These are phyloP conservation scores for Chytriomyces sp. DNA, from an alignment of 192 early-diverging fungal genomes.

Conservation along the genomic window DNA sequence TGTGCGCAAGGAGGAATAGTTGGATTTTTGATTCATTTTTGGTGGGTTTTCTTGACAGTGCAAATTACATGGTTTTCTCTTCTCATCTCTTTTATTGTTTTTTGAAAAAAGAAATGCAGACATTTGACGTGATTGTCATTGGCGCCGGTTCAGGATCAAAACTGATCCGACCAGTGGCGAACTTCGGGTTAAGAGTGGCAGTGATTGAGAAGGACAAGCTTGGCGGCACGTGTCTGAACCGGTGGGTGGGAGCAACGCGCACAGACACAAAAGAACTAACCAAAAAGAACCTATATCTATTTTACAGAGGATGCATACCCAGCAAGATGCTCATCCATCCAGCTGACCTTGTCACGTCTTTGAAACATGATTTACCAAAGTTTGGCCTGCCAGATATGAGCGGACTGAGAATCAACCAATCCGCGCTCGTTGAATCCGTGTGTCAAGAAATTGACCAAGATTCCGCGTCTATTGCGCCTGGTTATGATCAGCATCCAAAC, in stretches of 20 bases:
- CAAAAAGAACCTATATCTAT: neutral
- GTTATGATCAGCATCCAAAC: slow-evolving; percentile 25
- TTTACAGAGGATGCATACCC: slow-evolving; percentile 40
- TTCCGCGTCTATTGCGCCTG: slow-evolving; percentile 37
- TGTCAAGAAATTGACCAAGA: slow-evolving; percentile 43
- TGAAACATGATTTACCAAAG: slow-evolving; percentile 37
- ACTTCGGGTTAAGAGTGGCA: slow-evolving; percentile 40
- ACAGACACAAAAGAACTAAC: slow-evolving; percentile 14
- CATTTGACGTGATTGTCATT: slow-evolving; percentile 48
- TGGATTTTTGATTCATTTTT: no score
- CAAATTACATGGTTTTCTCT: no score
- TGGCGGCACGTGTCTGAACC: slow-evolving; percentile 49
- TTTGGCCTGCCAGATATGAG: slow-evolving; percentile 26
- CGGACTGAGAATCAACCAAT: slow-evolving; percentile 30
- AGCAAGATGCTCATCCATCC: slow-evolving; percentile 49
- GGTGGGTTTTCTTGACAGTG: no score
- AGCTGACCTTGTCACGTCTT: slow-evolving; percentile 40
- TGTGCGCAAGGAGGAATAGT: no score
- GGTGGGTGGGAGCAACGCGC: neutral
- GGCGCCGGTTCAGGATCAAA: slow-evolving; percentile 43
- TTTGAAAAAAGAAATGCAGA: neutral
- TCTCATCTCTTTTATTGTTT: no score
- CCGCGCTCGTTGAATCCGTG: slow-evolving; percentile 32
- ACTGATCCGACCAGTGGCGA: slow-evolving; percentile 44
- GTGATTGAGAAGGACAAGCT: slow-evolving; percentile 44